Percentiles rank a stretch among this genome's conserved stretches.
Evolutionary conservation across 2,329 filamentous ascomycete genomes (phyloP).

Genomic region (Diplodia sapinea): DNA sequence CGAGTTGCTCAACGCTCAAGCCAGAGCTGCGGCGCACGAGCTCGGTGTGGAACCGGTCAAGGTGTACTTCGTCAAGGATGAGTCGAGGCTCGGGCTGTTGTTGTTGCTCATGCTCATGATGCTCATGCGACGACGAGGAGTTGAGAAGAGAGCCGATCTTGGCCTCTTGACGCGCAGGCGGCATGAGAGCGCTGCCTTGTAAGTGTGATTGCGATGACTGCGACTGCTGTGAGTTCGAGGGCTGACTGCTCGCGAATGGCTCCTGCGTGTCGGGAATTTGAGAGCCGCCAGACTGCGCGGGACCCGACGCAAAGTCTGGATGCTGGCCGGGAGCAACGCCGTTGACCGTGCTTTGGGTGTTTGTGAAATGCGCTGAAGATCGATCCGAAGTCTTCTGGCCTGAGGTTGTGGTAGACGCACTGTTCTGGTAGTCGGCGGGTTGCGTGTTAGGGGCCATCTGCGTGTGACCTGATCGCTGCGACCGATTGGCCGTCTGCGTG

Average conservation of each 20-base stretch:
- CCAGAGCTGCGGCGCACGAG: slow-evolving; percentile 73
- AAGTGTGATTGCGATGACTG: slow-evolving; percentile 43
- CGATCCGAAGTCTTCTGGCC: slow-evolving; percentile 81
- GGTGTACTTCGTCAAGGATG: slow-evolving; percentile 57
- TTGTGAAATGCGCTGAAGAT: slow-evolving; percentile 66
- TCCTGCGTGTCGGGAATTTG: slow-evolving; percentile 69
- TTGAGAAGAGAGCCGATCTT: slow-evolving; percentile 53
- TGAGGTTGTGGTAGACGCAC: slow-evolving; percentile 84
- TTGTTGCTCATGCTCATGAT: neutral
- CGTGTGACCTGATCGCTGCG: slow-evolving; percentile 65
- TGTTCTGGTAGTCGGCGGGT: slow-evolving; percentile 72
- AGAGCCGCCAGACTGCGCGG: slow-evolving; percentile 58
- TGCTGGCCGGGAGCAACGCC: slow-evolving; percentile 58
- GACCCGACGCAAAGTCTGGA: slow-evolving; percentile 62
- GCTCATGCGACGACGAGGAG: slow-evolving; percentile 35
- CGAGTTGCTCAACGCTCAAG: slow-evolving; percentile 88
- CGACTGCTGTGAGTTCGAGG: slow-evolving; percentile 47
- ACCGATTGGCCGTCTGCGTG: slow-evolving; percentile 52
- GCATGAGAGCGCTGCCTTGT: slow-evolving; percentile 32
- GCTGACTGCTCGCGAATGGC: slow-evolving; percentile 41
- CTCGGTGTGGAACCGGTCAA: slow-evolving; percentile 65
- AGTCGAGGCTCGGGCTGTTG: slow-evolving; percentile 41
- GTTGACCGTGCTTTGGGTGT: slow-evolving; percentile 76
- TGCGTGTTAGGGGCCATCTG: slow-evolving; percentile 65
- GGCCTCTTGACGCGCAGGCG: slow-evolving; percentile 39